Percentiles rank a stretch among this genome's conserved stretches.
These are phyloP conservation scores for Dactylis glomerata DNA, from an alignment of 176 grass and related monocot species.

Conservation along the genomic window DNA sequence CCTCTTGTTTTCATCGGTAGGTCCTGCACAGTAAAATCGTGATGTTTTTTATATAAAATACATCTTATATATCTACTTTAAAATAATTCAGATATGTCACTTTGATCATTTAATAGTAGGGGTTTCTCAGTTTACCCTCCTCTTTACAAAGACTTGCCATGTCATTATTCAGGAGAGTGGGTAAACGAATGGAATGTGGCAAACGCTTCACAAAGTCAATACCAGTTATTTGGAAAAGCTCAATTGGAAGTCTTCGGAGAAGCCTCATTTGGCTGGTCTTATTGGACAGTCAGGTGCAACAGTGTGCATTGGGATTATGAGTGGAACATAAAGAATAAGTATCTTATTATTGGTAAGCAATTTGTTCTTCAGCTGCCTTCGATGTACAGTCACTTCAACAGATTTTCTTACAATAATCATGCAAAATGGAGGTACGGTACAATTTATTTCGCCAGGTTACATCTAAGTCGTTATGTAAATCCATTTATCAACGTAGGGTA, in stretches of 20 bases:
- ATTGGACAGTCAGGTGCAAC: slow-evolving; percentile 83
- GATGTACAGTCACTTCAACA: neutral
- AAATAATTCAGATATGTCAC: neutral
- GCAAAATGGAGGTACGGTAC: neutral
- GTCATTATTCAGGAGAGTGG: slow-evolving; percentile 69
- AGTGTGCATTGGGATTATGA: slow-evolving; percentile 83
- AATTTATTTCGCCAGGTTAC: neutral
- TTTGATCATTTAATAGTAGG: neutral
- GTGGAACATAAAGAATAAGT: slow-evolving; percentile 68
- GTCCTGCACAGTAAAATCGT: neutral
- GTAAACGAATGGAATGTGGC: slow-evolving; percentile 91
- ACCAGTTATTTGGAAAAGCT: slow-evolving; percentile 78
- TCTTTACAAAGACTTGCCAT: neutral
- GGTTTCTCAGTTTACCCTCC: neutral
- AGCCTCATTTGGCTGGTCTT: slow-evolving; percentile 93
- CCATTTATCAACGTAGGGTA: neutral
- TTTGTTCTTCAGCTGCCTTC: slow-evolving; percentile 2
- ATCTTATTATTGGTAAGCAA: slow-evolving; percentile 58
- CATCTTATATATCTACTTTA: neutral
- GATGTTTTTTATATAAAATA: neutral
- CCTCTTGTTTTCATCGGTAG: slow-evolving; percentile 90
- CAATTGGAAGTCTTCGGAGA: slow-evolving; percentile 72
- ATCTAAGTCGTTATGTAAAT: neutral
- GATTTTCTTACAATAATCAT: neutral
- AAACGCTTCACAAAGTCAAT: slow-evolving; percentile 54